phyloP scores from a whole-genome alignment of 1,284 basidiomycete genomes.

The Moesziomyces sp. region DNA sequence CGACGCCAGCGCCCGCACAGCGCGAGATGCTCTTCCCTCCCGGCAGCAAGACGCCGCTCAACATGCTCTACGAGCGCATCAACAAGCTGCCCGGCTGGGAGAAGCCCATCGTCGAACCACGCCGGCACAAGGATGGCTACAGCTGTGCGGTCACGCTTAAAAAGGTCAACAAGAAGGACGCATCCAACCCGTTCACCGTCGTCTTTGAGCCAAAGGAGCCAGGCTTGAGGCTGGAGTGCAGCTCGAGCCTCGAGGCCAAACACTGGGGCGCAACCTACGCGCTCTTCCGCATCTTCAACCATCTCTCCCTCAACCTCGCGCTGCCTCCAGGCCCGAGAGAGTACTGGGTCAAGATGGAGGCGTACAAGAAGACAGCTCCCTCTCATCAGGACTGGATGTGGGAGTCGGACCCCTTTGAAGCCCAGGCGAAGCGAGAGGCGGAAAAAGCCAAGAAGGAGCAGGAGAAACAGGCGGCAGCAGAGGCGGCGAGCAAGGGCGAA shows the following conservation, averaged over 20 bases:
- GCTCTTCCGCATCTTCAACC: slow-evolving; percentile 64
- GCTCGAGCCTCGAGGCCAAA: slow-evolving; percentile 57
- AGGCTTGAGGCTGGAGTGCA: slow-evolving; percentile 51
- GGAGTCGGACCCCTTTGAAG: slow-evolving; percentile 65
- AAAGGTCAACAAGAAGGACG: slow-evolving; percentile 65
- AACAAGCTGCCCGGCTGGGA: slow-evolving; percentile 64
- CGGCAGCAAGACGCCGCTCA: slow-evolving; percentile 67
- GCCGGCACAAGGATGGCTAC: slow-evolving; percentile 52
- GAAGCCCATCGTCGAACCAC: slow-evolving; percentile 61
- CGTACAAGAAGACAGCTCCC: slow-evolving; percentile 58
- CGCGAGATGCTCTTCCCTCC: slow-evolving; percentile 64
- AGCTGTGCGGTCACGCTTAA: slow-evolving; percentile 61
- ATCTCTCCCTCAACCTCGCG: slow-evolving; percentile 58
- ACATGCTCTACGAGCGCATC: slow-evolving; percentile 65
- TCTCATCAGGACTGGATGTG: slow-evolving; percentile 62
- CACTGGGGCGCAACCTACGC: slow-evolving; percentile 68
- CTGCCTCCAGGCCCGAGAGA: slow-evolving; percentile 65
- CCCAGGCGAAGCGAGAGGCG: slow-evolving; percentile 53
- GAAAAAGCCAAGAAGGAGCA: slow-evolving; percentile 56
- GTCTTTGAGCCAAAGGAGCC: slow-evolving; percentile 64
- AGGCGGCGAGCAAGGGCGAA: slow-evolving; percentile 31
- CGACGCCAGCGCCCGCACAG: slow-evolving; percentile 10
- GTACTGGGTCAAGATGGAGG: slow-evolving; percentile 65
- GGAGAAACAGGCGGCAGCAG: slow-evolving; percentile 38
- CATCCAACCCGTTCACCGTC: slow-evolving; percentile 56